Base-by-base conservation (phyloP, 163 green algal genomes). In the Volvox carteri region DNA sequence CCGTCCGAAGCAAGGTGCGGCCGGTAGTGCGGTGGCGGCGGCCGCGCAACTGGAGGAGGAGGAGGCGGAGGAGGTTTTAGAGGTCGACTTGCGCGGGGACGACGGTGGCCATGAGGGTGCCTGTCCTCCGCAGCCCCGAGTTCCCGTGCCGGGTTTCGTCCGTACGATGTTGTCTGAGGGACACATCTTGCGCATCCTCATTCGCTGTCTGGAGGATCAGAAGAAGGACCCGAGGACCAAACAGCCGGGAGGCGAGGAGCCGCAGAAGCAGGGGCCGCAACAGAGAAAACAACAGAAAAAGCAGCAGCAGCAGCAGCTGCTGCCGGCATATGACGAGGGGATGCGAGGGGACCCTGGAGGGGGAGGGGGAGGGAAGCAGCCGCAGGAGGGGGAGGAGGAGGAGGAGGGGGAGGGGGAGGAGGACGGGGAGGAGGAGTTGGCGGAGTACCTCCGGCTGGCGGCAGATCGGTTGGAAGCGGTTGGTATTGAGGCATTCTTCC, bases 111-210 rank as follows among this genome's bases (percentile, higher is more conserved):
- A 54, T 28, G 50, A 58, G 1, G 78, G n/a, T n/a, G n/a, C n/a
- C n/a, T n/a, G n/a, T n/a, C n/a, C n/a, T n/a, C n/a, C n/a, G n/a
- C n/a, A n/a, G n/a, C n/a, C n/a, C n/a, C n/a, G 56, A 12, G 41
- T 25, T 0, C 9, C 28, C 33, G 58, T n/a, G 58, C 35, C 4
- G 39, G 54, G 28, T 23, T 70, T 46, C 28, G 25, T 48, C 19
- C 79, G 79, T 12, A 78, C 42, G 21, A 86, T 42, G 62, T 46
- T 78, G 42, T 72, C 81, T 2, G 81, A 87, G 67, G 81, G 58
- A 0, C 81, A 87, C 46, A 48, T 87, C 18, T 35, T 87, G 65
- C 81, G 81, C 33, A 33, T 87, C 21, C 46, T 87, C 28, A 72
- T 87, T 25, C 81, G 81, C 19, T 79, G 65, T 19, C 14, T 79